Base-by-base conservation (phyloP, 116 monocot species). In the Dioscorea cayenensis region DNA sequence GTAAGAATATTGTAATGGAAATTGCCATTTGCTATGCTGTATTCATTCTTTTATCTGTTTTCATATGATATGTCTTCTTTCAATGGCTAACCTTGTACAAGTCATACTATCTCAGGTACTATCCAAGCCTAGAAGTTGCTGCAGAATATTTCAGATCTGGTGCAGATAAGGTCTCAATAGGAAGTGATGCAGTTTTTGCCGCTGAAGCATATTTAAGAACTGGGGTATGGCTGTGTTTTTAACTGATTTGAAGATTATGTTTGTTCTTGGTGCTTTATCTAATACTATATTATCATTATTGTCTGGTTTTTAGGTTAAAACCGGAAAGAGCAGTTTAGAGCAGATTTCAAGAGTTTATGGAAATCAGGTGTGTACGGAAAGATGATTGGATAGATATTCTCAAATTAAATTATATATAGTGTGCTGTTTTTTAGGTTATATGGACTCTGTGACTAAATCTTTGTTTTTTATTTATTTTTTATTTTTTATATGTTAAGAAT, bases 161-260 rank as follows among this genome's bases (percentile, higher is more conserved):
- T 80, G 99, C 99, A 64, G 94, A 99, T 82, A 99, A 99, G 81
- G 59, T 99, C 77, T 99, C 99, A 51, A 99, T 99, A 76, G 99
- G 99, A 85, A 99, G 99, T 81, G 94, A 99, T 94, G 99, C 99
- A 65, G 99, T 99, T 75, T 99, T 85, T 82, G 84, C 89, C 80
- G 99, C 99, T 67, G 94, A 99, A 73, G 87, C 72, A 60, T 94
- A 85, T 78, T 69, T 94, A 52, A 77, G 60, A 81, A 84, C 91
- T 63, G 89, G 94, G 72, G 99, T 99, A 91, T 77, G 76, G 25
- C 17, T 68, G 3, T 49, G 68, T 6, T 19, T 66, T 38, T 28
- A 18, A 2, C 7, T 14, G 32, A 29, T 27, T 43, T 43, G 43
- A 43, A 43, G 43, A 23, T 20, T 27, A 27, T 63, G 63, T 13